Evolutionary conservation across 805 yeast species (phyloP), one percentile per base, ranked within the genome.

Genomic region (Saturnispora galanensis): DNA sequence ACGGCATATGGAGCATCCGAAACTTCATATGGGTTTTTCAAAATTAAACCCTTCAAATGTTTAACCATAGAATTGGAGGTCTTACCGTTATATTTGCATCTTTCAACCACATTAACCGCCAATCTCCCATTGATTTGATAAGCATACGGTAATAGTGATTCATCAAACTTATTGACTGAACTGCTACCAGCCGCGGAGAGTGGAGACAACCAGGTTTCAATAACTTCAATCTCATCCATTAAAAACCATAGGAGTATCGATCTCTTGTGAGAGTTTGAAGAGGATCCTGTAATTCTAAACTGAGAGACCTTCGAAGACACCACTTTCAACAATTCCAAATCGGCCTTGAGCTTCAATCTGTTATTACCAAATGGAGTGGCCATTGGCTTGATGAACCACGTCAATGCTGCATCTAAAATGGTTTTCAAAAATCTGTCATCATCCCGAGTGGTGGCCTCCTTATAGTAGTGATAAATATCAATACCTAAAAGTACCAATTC

Each of bases 351-450:
- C 57, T 79, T 79, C 50, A 85, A 62, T 37, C 75, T 70, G 57
- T 90, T 87, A 10, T 87, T 81, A 3, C 98, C 97, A 65, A 73
- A 88, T 12, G 97, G 96, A 66, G 81, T 82, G 3, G 72, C 67
- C 1, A 77, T 68, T 16, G 75, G 69, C 38, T 67, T 70, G 18
- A 69, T 69, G 58, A 87, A 93, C 96, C 97, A 89, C 1, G 82
- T 71, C 36, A 93, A 68, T 0, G 82, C 74, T 13, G 86, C 87
- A 45, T 75, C 77, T 18, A 84, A 59, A 12, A 88, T 71, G 3
- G 73, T 62, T 32, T 65, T 65, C 1, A 75, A 73, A 52, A 88
- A 62, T 2, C 60, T 54, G 2, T 61, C 47, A 17, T 68, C 65
- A 47, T 71, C 69, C 50, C 72, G 67, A 1, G 81, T 69, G 2